These are phyloP conservation scores for Trichoderma brevicompactum DNA, from an alignment of 2,329 filamentous ascomycete species.

Conservation along the genomic window DNA sequence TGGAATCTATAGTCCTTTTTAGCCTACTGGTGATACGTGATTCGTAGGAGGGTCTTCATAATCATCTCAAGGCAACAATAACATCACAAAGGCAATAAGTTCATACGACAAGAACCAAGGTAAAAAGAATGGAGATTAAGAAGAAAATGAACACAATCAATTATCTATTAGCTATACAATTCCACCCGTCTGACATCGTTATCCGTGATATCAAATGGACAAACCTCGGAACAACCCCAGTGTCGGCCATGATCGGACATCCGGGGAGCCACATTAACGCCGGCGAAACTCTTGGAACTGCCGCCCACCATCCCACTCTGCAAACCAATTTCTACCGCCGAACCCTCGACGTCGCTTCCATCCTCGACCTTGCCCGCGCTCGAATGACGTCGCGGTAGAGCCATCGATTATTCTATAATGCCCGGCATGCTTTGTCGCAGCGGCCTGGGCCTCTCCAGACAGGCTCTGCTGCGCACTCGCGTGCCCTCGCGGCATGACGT, in stretches of 20 bases:
- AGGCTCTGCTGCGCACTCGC: conserved; percentile 31
- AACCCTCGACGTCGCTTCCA: background rate
- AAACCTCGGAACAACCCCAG: conserved; percentile 10
- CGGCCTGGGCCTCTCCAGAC: conserved; percentile 36
- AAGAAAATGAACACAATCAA: no score
- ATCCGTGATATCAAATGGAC: background rate
- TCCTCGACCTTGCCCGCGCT: background rate
- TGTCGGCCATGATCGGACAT: conserved; percentile 15
- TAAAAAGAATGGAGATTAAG: no score
- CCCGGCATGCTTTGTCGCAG: conserved; percentile 39
- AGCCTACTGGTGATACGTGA: no score
- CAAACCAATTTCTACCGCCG: background rate
- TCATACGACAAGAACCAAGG: no score
- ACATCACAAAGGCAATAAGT: no score
- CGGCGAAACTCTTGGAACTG: background rate
- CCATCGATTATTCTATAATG: conserved; percentile 27
- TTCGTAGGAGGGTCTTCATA: no score
- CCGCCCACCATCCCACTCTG: conserved; percentile 2
- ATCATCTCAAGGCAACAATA: no score
- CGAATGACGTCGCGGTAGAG: conserved; percentile 28
- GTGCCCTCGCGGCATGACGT: conserved; percentile 29
- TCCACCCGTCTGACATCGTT: no score
- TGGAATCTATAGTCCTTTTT: background rate
- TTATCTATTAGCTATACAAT: background rate
- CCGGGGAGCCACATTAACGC: conserved; percentile 14